Base-by-base conservation (phyloP, 305 asterid genomes). In the Euphrasia arctica region DNA sequence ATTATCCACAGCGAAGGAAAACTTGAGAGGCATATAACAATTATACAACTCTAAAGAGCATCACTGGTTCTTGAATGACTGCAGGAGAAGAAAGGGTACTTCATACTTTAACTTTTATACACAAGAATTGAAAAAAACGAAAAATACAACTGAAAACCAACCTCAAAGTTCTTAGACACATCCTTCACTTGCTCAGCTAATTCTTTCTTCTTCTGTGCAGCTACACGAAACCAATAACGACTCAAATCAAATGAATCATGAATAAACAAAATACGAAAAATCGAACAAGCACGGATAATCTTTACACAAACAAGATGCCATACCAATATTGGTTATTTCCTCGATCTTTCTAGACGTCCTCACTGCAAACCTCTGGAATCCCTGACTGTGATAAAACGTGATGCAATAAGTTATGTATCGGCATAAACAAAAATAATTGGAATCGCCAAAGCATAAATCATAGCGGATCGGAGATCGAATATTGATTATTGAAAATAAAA, bases 301-400 rank as follows among this genome's bases (percentile, higher is more conserved):
- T 14, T 42, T 7, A 18, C 54, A 42, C 57, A 42, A 13, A 5
- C 5, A 9, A 41, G 8, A 64, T 82, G 72, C 96, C 89, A 3
- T 82, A 75, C 96, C 91, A 3, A 80, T 45, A 15, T 59, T 70
- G 67, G 91, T 60, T 7, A 79, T 2, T 15, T 80, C 85, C 27
- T 79, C 83, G 41, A 84, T 70, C 80, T 58, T 84, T 82, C 70
- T 88, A 2, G 91, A 82, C 11, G 97, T 81, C 78, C 82, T 85
- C 67, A 90, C 96, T 0, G 96, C 96, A 72, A 90, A 90, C 70
- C 92, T 82, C 82, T 88, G 97, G 74, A 88, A 90, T 54, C 62
- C 66, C 9, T 78, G 88, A 70, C 95, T 88, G 77, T 5, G 36
- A 64, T 9, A 65, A 49, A 39, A 56, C 22, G 47, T 41, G 9